A percentile compares a stretch with the other conserved stretches of the same genome.
These are phyloP conservation scores for Penicillium italicum DNA, from an alignment of 2,329 filamentous ascomycete species.

Conservation along the genomic window DNA sequence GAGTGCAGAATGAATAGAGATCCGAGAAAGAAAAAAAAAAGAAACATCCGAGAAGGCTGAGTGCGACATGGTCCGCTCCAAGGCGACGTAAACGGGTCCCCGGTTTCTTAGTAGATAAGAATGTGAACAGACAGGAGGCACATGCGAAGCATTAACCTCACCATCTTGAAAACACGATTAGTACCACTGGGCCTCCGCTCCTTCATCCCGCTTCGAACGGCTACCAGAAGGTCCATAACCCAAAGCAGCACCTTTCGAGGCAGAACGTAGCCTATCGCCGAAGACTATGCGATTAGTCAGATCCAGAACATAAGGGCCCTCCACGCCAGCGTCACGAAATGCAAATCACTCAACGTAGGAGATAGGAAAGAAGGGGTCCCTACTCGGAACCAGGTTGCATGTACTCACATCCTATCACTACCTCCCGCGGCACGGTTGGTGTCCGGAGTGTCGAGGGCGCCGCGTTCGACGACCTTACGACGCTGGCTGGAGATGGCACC, in stretches of 20 bases:
- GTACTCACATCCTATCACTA: conserved; percentile 96
- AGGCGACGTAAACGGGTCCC: conserved; percentile 26
- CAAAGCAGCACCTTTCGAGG: conserved; percentile 65
- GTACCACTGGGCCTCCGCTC: conserved; percentile 49
- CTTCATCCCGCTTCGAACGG: conserved; percentile 53
- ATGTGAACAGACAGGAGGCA: conserved; percentile 29
- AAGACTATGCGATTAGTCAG: conserved; percentile 78
- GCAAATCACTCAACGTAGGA: conserved; percentile 74
- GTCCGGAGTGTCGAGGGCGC: conserved; percentile 63
- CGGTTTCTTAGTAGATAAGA: conserved; percentile 29
- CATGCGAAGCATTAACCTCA: conserved; percentile 24
- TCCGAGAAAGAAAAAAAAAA: conserved; percentile 30
- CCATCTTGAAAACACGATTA: conserved; percentile 37
- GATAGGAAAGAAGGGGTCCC: conserved; percentile 65
- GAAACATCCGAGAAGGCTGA: conserved; percentile 33
- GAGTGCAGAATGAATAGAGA: conserved; percentile 36
- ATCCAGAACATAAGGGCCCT: conserved; percentile 63
- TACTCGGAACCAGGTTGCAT: conserved; percentile 73
- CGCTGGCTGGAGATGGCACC: conserved; percentile 71
- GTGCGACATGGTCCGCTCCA: conserved; percentile 29
- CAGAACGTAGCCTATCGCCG: conserved; percentile 82
- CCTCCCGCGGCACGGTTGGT: conserved; percentile 72
- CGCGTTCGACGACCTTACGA: conserved; percentile 77
- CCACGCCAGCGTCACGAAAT: conserved; percentile 69
- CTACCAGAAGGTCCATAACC: conserved; percentile 48